A percentile compares a stretch with the other conserved stretches of the same genome.
Conservation (phyloP, 2,329 filamentous ascomycete species). For the Penicillium italicum region DNA sequence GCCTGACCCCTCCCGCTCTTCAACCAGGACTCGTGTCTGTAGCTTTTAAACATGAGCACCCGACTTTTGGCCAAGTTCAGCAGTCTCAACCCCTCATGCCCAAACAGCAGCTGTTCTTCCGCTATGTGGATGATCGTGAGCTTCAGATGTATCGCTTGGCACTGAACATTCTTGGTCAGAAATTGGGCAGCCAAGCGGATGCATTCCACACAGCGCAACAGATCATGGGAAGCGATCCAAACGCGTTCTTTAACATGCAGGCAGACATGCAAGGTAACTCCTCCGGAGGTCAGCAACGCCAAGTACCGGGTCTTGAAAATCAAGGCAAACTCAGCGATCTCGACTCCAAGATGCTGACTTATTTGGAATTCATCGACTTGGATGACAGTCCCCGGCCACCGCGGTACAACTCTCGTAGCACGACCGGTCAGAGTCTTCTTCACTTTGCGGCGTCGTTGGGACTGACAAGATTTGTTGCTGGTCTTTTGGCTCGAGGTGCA, state of each 20-base stretch:
- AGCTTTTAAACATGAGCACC: constrained; percentile 58
- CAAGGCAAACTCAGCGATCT: constrained; percentile 51
- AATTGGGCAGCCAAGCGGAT: constrained; percentile 46
- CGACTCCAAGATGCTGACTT: constrained; percentile 66
- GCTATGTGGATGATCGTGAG: constrained; percentile 58
- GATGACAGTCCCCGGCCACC: constrained; percentile 68
- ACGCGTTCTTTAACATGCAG: constrained; percentile 48
- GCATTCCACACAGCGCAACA: constrained; percentile 49
- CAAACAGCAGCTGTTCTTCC: constrained; percentile 59
- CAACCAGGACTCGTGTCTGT: constrained; percentile 67
- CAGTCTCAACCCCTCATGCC: constrained; percentile 43
- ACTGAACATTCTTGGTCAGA: constrained; percentile 46
- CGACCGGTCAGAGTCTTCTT: constrained; percentile 74
- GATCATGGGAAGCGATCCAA: constrained; percentile 45
- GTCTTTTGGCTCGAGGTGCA: constrained; percentile 72
- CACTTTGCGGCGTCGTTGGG: constrained; percentile 75
- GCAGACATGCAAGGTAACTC: constrained; percentile 39
- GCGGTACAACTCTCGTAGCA: constrained; percentile 61
- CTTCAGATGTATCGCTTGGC: constrained; percentile 47
- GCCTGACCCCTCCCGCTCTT: constrained; percentile 68
- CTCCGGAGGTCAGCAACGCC: constrained; percentile 45
- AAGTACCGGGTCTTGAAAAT: constrained; percentile 43
- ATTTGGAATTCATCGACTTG: constrained; percentile 74
- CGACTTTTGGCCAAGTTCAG: constrained; percentile 47
- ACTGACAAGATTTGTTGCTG: constrained; percentile 70